Evolutionary conservation across 495 filamentous ascomycete genomes (phyloP).

Genomic region (Platismatia glauca): DNA sequence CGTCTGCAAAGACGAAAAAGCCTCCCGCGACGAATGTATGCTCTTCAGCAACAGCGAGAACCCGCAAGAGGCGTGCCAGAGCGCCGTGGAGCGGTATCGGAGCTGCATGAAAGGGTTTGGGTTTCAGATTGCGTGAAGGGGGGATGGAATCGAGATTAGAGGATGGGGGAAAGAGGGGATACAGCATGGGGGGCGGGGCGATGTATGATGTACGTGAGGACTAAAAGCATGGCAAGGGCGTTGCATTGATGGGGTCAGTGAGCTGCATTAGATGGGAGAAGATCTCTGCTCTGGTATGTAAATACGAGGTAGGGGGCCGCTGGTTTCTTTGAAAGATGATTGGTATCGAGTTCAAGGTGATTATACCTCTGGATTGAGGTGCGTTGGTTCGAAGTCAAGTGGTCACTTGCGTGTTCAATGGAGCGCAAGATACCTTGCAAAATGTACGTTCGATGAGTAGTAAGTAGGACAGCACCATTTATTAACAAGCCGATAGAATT

Average conservation of each 20-base stretch:
- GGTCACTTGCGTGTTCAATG: not conserved
- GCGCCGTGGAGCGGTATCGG: slow-evolving; percentile 76
- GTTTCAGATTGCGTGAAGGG: slow-evolving; percentile 59
- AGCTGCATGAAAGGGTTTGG: slow-evolving; percentile 90
- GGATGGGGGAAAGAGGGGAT: not conserved
- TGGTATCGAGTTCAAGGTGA: slow-evolving; percentile 9
- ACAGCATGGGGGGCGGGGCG: slow-evolving; percentile 37
- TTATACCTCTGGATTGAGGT: not conserved
- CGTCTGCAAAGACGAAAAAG: slow-evolving; percentile 94
- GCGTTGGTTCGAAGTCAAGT: not conserved
- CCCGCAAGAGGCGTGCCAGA: slow-evolving; percentile 68
- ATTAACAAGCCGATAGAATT: not conserved
- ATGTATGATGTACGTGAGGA: too few species aligned
- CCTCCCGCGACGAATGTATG: slow-evolving; percentile 94
- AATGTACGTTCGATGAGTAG: too few species aligned
- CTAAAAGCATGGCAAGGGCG: too few species aligned
- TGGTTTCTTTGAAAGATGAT: slow-evolving; percentile 42
- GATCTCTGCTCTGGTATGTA: too few species aligned
- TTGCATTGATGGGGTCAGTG: too few species aligned
- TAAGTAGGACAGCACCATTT: not conserved
- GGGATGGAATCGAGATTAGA: too few species aligned
- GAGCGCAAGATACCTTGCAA: not conserved
- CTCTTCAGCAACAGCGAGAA: slow-evolving; percentile 77
- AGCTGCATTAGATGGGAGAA: slow-evolving; percentile 39
- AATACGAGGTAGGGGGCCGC: too few species aligned